Conservation (phyloP, 768 basidiomycete species). For the Suillus spraguei region DNA sequence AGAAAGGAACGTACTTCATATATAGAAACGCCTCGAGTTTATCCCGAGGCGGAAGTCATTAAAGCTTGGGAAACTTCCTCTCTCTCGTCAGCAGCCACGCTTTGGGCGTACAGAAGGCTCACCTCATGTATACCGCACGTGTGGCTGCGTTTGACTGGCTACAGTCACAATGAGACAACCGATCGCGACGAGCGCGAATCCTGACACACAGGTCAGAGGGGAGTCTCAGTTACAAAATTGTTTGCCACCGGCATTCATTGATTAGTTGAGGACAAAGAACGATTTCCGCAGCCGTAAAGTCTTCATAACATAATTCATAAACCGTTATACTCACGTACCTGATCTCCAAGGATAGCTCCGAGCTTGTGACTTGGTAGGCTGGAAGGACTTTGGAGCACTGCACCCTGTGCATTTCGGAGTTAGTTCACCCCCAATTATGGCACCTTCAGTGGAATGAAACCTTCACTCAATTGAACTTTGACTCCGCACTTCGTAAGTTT, state of each 20-base stretch:
- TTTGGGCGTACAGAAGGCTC: conserved; percentile 36
- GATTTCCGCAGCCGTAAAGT: conserved; percentile 9
- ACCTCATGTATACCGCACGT: conserved; percentile 41
- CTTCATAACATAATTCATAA: conserved; percentile 4
- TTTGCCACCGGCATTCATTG: conserved; percentile 5
- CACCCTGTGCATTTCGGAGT: not conserved
- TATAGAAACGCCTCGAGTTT: conserved; percentile 35
- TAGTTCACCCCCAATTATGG: conserved; percentile 25
- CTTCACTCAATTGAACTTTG: conserved; percentile 7
- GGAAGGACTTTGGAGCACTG: not conserved
- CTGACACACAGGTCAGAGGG: conserved; percentile 23
- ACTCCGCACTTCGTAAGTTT: conserved; percentile 8
- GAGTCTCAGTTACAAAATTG: conserved; percentile 11
- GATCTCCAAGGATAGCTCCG: conserved; percentile 9
- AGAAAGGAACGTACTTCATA: conserved; percentile 31
- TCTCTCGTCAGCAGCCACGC: conserved; percentile 38
- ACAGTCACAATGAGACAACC: conserved; percentile 35
- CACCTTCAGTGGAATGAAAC: conserved; percentile 28
- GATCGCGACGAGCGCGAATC: conserved; percentile 36
- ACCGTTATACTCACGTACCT: conserved; percentile 1
- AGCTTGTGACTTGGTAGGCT: not conserved
- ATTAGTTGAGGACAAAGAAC: conserved; percentile 11
- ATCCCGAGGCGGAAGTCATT: conserved; percentile 34
- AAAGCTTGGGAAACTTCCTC: conserved; percentile 30
- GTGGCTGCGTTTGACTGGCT: conserved; percentile 27